Evolutionary conservation across 2,329 filamentous ascomycete species (phyloP).

Genomic region (Fusarium paranaense): DNA sequence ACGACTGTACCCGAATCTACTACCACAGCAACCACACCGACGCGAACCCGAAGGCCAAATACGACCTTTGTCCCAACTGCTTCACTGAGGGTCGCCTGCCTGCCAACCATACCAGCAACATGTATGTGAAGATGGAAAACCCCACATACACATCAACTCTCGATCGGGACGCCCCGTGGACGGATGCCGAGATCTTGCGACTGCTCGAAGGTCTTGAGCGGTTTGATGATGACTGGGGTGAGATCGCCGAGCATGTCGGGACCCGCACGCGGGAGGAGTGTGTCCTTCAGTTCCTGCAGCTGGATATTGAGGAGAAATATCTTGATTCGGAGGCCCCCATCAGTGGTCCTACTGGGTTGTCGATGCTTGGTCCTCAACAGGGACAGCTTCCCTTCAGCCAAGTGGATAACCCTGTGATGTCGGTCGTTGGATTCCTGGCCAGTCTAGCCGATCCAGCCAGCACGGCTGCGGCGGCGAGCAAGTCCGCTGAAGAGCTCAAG

Average conservation of each 20-base stretch:
- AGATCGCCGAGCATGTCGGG: constrained; percentile 91
- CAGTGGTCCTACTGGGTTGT: constrained; percentile 67
- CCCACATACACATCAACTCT: constrained; percentile 81
- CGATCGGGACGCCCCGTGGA: constrained; percentile 90
- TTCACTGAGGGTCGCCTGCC: constrained; percentile 88
- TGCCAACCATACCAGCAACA: constrained; percentile 78
- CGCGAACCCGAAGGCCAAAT: constrained; percentile 75
- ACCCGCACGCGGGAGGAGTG: constrained; percentile 95
- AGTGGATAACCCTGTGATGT: constrained; percentile 95
- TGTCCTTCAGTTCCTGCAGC: constrained; percentile 93
- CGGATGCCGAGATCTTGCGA: constrained; percentile 87
- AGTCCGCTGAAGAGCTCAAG: constrained; percentile 88
- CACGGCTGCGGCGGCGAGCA: constrained; percentile 89
- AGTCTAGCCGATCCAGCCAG: constrained; percentile 90
- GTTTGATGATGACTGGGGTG: constrained; percentile 95
- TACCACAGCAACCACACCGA: constrained; percentile 69
- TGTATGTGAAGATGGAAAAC: constrained; percentile 92
- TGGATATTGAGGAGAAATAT: constrained; percentile 98
- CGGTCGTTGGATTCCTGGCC: constrained; percentile 93
- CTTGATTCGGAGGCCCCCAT: constrained; percentile 77
- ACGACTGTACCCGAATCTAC: constrained; percentile 81
- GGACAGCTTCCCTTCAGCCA: constrained; percentile 91
- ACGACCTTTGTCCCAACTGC: constrained; percentile 92
- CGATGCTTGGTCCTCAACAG: constrained; percentile 76
- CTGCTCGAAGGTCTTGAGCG: constrained; percentile 91